phyloP scores from a whole-genome alignment of 1,139 yeast species.

The Candida smagusa region DNA sequence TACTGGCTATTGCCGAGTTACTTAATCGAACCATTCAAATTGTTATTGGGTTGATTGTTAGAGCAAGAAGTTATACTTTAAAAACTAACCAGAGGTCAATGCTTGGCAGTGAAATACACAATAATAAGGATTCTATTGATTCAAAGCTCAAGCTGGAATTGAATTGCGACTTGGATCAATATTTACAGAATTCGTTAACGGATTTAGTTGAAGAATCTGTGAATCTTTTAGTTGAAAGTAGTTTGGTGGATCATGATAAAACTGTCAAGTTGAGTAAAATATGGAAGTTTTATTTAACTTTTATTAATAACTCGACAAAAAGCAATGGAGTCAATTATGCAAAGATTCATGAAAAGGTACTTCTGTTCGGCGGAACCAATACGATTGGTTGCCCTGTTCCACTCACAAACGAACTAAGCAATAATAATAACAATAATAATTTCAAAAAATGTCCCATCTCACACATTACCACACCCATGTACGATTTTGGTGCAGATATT shows the following conservation, averaged over 20 bases:
- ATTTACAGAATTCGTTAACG: constrained; percentile 18
- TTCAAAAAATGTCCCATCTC: constrained; percentile 30
- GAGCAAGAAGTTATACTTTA: constrained; percentile 20
- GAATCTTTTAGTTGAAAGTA: constrained; percentile 13
- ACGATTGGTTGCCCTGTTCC: constrained; percentile 15
- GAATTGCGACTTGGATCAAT: constrained; percentile 12
- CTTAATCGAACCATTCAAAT: constrained; percentile 34
- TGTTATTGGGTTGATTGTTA: constrained; percentile 32
- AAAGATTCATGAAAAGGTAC: constrained; percentile 33
- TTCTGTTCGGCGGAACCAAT: constrained; percentile 20
- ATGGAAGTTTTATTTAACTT: constrained; percentile 43
- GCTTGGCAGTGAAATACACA: constrained; percentile 8
- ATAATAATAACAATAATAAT: neutral
- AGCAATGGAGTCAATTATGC: constrained; percentile 31
- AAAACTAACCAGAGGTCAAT: constrained; percentile 6
- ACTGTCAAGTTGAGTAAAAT: constrained; percentile 28
- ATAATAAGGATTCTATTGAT: constrained; percentile 7
- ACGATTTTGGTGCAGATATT: neutral
- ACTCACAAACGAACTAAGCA: too few species aligned
- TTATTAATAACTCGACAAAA: constrained; percentile 29
- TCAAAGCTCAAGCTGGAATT: constrained; percentile 5
- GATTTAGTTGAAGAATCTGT: constrained; percentile 21
- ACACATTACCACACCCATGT: constrained; percentile 27
- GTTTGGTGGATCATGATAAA: constrained; percentile 18
- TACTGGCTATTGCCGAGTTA: constrained; percentile 29